Evolutionary conservation across 139 green algal species (phyloP).

Genomic region (Nannochloris sp.): DNA sequence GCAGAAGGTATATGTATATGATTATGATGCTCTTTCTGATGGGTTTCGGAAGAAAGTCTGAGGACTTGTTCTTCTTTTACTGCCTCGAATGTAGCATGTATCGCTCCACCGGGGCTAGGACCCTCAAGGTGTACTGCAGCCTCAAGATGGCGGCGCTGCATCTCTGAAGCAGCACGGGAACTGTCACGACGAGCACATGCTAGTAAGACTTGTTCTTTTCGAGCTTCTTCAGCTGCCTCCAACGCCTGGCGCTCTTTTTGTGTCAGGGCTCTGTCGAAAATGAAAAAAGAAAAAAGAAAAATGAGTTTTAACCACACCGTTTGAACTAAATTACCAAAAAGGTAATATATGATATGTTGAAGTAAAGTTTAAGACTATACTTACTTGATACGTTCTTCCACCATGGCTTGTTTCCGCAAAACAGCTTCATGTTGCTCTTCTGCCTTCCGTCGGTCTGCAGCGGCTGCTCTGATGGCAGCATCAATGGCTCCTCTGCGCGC

Average conservation of each 20-base stretch:
- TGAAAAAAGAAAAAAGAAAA: background rate
- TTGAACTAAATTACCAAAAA: background rate
- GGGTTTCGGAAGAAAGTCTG: background rate
- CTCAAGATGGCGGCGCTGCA: conserved; percentile 1
- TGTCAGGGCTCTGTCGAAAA: background rate
- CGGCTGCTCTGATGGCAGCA: background rate
- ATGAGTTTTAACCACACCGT: background rate
- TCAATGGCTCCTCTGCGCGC: background rate
- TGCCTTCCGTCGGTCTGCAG: background rate
- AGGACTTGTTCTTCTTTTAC: background rate
- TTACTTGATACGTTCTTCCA: background rate
- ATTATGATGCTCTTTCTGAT: background rate
- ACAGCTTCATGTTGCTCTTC: background rate
- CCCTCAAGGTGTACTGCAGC: background rate
- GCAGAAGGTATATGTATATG: background rate
- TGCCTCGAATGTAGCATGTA: background rate
- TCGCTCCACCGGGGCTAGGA: background rate
- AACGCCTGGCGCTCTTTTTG: conserved; percentile 1
- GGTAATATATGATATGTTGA: background rate
- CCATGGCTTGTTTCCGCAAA: background rate
- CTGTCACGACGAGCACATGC: background rate
- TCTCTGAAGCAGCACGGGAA: background rate
- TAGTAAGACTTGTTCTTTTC: conserved; percentile 1
- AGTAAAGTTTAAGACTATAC: background rate
- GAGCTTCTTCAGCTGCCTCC: conserved; percentile 1